phyloP scores from a whole-genome alignment of 345 rosid species.

The Linum tenue region DNA sequence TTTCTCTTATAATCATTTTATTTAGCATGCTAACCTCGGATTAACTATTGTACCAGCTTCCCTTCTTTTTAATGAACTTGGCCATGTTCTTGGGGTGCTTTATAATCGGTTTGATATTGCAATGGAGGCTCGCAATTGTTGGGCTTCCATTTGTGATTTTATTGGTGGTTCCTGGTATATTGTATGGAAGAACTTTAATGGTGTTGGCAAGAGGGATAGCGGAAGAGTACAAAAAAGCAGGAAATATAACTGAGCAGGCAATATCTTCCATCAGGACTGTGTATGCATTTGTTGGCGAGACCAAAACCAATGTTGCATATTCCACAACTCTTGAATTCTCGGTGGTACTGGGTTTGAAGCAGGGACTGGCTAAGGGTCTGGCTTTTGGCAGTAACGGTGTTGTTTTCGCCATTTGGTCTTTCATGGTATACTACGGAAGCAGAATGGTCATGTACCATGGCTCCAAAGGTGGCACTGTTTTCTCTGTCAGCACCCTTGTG shows the following conservation, averaged over 20 bases:
- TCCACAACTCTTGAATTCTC: constrained; percentile 50
- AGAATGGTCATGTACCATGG: constrained; percentile 75
- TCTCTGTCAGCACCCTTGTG: constrained; percentile 42
- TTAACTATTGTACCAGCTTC: constrained; percentile 33
- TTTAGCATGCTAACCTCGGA: constrained; percentile 44
- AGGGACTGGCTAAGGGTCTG: constrained; percentile 63
- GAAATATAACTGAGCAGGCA: constrained; percentile 69
- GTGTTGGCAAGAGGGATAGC: constrained; percentile 53
- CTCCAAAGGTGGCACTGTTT: constrained; percentile 57
- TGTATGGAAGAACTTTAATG: constrained; percentile 70
- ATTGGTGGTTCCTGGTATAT: constrained; percentile 64
- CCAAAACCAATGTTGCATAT: constrained; percentile 42
- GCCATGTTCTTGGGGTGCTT: constrained; percentile 56
- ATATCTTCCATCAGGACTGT: constrained; percentile 75
- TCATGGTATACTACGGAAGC: constrained; percentile 60
- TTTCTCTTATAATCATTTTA: constrained; percentile 45
- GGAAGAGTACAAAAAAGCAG: constrained; percentile 66
- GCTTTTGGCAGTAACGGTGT: constrained; percentile 66
- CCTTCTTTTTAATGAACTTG: constrained; percentile 62
- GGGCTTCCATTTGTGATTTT: constrained; percentile 60
- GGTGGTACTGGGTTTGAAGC: constrained; percentile 52
- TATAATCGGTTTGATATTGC: constrained; percentile 42
- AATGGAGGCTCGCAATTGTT: constrained; percentile 71
- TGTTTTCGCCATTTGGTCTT: constrained; percentile 63
- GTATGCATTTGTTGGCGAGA: constrained; percentile 65